Conservation (phyloP, 108 stramenopile species). For the Stephanodiscus minutulus region DNA sequence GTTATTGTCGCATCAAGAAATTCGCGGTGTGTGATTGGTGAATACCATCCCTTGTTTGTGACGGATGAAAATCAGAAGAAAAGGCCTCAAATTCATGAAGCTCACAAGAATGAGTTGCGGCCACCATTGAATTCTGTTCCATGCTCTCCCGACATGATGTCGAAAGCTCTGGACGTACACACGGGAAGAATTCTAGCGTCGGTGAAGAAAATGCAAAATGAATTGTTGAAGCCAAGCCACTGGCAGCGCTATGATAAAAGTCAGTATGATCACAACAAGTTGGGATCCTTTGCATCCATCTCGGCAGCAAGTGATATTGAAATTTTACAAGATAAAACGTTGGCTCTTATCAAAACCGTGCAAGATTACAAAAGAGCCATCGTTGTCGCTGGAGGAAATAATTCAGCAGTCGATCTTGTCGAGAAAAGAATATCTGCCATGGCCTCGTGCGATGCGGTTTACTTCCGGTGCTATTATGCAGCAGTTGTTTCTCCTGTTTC, state of each 20-base stretch:
- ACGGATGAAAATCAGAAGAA: constrained; percentile 4
- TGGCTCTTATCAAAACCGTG: constrained; percentile 17
- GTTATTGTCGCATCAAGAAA: constrained; percentile 32
- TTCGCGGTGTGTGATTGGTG: constrained; percentile 39
- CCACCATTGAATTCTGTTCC: constrained; percentile 34
- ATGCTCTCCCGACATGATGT: constrained; percentile 22
- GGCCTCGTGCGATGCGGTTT: constrained; percentile 33
- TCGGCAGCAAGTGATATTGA: constrained; percentile 18
- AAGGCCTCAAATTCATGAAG: not conserved
- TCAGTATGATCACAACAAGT: not conserved
- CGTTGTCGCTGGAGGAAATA: not conserved
- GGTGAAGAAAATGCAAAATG: constrained; percentile 28
- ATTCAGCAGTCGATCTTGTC: constrained; percentile 18
- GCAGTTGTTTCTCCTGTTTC: constrained; percentile 4
- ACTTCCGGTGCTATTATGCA: constrained; percentile 45
- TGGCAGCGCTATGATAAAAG: not conserved
- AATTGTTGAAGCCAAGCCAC: not conserved
- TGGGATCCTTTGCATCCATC: not conserved
- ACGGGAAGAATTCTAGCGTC: constrained; percentile 18
- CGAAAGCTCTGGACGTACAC: constrained; percentile 19
- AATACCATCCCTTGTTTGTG: constrained; percentile 18
- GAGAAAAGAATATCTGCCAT: constrained; percentile 30
- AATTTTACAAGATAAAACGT: constrained; percentile 34
- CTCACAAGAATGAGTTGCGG: not conserved
- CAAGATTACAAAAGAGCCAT: constrained; percentile 27